Evolutionary conservation across 495 filamentous ascomycete genomes (phyloP), one percentile per base, ranked within the genome.

Genomic region (Trichoderma gamsii): DNA sequence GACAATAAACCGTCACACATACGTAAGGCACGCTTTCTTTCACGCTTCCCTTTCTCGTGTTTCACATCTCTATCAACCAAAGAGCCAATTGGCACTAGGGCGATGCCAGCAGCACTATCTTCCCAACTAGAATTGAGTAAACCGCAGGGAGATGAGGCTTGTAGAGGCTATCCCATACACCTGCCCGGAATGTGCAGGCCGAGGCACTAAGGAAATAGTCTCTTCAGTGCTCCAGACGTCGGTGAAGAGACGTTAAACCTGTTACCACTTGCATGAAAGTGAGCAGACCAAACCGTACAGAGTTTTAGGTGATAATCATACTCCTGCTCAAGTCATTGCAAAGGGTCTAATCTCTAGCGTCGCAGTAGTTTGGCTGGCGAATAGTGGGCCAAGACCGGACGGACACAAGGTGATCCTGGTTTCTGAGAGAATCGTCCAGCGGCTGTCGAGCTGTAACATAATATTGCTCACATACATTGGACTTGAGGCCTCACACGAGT

Each of bases 321-420:
- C 74, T 72, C 71, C 21, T 56, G 44, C 51, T n/a, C 51, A 56
- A 56, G 51, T 32, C 56, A 61, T 29, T 61, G 11, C 56, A 27
- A 16, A 32, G 29, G 56, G 23, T 61, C 56, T 61, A 61, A 61
- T 61, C 56, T 61, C 27, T 61, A 61, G 56, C 56, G 56, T 32
- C 25, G 56, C 56, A 61, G 56, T 61, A 61, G 56, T 21, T 61
- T 13, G 27, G 29, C 56, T 61, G 56, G 56, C 56, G 56, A 32
- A 29, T 61, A 32, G 56, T 61, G 25, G 56, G 25, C 56, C 56
- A 32, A 61, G 16, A 38, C 35, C 35, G 7, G 56, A 29, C n/a
- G 56, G 27, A 61, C 56, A 25, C 56, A 61, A 61, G 56, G 56
- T 61, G 56, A 32, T 18, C 56, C 56, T 32, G 23, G 56, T 18